Percentiles rank a stretch among this genome's conserved stretches.
These are phyloP conservation scores for Lipomyces kockii DNA, from an alignment of 805 yeast genomes.

Conservation along the genomic window DNA sequence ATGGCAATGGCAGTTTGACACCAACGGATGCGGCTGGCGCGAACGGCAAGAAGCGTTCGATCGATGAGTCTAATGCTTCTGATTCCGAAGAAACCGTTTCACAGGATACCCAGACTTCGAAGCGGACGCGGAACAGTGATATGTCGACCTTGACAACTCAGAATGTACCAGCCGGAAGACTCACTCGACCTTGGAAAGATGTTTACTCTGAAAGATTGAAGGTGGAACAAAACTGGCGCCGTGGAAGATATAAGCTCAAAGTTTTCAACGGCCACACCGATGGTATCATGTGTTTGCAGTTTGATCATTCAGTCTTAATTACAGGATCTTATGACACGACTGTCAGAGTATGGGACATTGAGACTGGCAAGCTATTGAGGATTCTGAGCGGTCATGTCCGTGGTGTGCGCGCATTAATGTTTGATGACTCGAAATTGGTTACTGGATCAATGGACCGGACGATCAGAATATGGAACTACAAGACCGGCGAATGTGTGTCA, in stretches of 20 bases:
- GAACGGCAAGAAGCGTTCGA: slow-evolving; percentile 14
- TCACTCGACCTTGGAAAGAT: slow-evolving; percentile 89
- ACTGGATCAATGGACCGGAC: slow-evolving; percentile 92
- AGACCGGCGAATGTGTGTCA: slow-evolving; percentile 90
- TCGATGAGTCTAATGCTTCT: slow-evolving; percentile 8
- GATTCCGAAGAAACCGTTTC: not conserved
- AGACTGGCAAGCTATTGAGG: slow-evolving; percentile 73
- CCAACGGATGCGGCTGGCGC: slow-evolving; percentile 3
- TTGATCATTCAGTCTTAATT: slow-evolving; percentile 75
- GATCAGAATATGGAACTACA: slow-evolving; percentile 93
- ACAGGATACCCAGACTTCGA: slow-evolving; percentile 5
- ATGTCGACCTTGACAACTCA: slow-evolving; percentile 22
- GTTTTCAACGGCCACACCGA: slow-evolving; percentile 81
- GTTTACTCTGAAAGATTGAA: slow-evolving; percentile 89
- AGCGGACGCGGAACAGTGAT: slow-evolving; percentile 15
- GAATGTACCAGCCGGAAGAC: slow-evolving; percentile 28
- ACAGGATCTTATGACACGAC: slow-evolving; percentile 93
- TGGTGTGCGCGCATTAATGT: slow-evolving; percentile 82
- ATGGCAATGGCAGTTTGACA: not conserved
- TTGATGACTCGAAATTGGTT: slow-evolving; percentile 86
- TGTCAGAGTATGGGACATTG: slow-evolving; percentile 90
- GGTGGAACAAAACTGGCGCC: slow-evolving; percentile 94
- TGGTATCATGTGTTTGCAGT: slow-evolving; percentile 87
- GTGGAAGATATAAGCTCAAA: slow-evolving; percentile 68
- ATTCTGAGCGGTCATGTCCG: slow-evolving; percentile 87